These are phyloP conservation scores for Mucuna pruriens DNA, from an alignment of 306 rosid species.

Conservation along the genomic window DNA sequence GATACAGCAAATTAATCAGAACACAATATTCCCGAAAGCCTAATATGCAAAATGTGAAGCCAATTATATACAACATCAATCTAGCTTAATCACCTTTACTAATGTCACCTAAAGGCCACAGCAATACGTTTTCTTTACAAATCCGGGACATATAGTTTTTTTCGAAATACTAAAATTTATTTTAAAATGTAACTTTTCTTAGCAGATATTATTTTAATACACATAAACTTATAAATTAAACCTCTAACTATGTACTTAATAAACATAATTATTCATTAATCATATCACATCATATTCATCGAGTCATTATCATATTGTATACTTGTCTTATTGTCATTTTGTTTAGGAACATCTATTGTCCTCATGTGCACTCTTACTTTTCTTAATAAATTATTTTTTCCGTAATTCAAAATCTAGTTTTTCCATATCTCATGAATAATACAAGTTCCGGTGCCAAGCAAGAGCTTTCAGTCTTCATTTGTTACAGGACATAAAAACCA, in stretches of 20 bases:
- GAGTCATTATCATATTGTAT: not conserved
- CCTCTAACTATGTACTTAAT: too few species aligned
- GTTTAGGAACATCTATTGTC: not conserved
- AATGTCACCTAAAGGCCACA: not conserved
- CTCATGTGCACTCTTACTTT: not conserved
- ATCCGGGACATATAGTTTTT: too few species aligned
- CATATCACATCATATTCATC: too few species aligned
- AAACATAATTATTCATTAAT: too few species aligned
- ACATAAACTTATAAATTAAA: too few species aligned
- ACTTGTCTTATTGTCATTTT: not conserved
- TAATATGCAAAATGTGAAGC: not conserved
- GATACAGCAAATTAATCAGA: not conserved
- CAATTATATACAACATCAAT: not conserved
- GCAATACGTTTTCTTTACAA: too few species aligned
- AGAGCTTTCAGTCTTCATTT: conserved; percentile 14
- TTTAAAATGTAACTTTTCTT: too few species aligned
- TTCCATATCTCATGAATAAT: not conserved
- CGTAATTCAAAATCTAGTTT: not conserved
- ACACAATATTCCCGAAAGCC: not conserved
- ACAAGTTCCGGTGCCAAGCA: not conserved
- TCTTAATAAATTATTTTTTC: not conserved
- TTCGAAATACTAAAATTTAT: too few species aligned
- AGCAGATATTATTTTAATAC: too few species aligned
- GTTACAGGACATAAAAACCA: conserved; percentile 15
- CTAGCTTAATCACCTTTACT: not conserved